A percentile compares a stretch with the other conserved stretches of the same genome.
Evolutionary conservation across 257 asterid genomes (phyloP).

Genomic region (Misopates orontium): DNA sequence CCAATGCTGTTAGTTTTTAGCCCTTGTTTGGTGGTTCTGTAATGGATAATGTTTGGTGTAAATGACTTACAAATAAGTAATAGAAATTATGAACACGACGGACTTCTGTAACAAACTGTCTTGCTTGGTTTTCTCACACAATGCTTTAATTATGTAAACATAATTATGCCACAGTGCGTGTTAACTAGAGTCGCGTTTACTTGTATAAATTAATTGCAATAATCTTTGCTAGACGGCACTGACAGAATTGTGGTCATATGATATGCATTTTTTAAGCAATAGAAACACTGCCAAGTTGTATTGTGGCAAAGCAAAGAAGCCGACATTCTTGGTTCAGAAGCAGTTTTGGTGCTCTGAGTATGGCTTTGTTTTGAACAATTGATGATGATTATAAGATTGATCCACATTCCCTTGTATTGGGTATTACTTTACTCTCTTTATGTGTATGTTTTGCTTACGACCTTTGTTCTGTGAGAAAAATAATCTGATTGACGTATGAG

Average conservation of each 20-base stretch:
- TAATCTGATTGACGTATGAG: neutral
- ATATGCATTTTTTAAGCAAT: neutral
- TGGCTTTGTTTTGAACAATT: neutral
- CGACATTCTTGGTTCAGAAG: too few species aligned
- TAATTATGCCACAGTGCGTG: too few species aligned
- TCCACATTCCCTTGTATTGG: neutral
- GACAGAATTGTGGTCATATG: too few species aligned
- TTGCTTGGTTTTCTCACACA: neutral
- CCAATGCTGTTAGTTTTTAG: neutral
- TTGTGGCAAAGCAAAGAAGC: neutral
- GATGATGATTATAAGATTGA: constrained; percentile 14
- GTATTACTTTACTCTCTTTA: neutral
- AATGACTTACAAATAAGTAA: constrained; percentile 29
- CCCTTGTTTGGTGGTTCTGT: constrained; percentile 10
- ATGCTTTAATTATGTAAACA: too few species aligned
- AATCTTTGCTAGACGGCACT: too few species aligned
- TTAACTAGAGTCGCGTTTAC: too few species aligned
- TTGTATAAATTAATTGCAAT: too few species aligned
- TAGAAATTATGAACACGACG: constrained; percentile 18
- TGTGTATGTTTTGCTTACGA: neutral
- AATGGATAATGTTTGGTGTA: constrained; percentile 32
- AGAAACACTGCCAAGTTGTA: neutral
- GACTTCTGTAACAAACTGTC: constrained; percentile 9
- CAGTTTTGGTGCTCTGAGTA: too few species aligned
- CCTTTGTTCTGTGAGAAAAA: neutral